A percentile compares a stretch with the other conserved stretches of the same genome.
Evolutionary conservation across 1,284 basidiomycete species (phyloP).

Genomic region (Chalciporus piperatoides): DNA sequence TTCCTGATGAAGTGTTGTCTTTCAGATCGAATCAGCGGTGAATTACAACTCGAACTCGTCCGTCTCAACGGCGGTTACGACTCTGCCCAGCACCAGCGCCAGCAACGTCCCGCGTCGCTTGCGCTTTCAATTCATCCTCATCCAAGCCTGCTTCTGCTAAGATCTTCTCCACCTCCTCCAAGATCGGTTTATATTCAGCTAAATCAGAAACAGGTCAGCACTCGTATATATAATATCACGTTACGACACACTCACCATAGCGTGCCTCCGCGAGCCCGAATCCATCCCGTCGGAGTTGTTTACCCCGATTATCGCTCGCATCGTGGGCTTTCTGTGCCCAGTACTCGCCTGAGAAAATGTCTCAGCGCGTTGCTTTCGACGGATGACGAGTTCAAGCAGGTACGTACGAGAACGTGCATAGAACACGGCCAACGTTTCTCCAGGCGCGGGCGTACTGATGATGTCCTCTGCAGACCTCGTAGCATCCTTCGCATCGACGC

Average conservation of each 20-base stretch:
- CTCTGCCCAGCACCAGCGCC: slow-evolving; percentile 37
- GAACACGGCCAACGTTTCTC: slow-evolving; percentile 85
- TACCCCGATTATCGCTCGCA: slow-evolving; percentile 68
- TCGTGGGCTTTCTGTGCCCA: slow-evolving; percentile 77
- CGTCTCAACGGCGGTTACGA: slow-evolving; percentile 47
- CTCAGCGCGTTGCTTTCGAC: not conserved
- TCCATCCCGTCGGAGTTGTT: slow-evolving; percentile 75
- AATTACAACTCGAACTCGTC: not conserved
- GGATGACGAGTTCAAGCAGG: not conserved
- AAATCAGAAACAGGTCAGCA: slow-evolving; percentile 10
- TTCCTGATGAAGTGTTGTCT: too few species aligned
- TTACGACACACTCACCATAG: slow-evolving; percentile 46
- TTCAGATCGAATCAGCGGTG: too few species aligned
- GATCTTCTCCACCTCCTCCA: slow-evolving; percentile 82
- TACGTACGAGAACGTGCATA: slow-evolving; percentile 75
- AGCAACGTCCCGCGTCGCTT: slow-evolving; percentile 31
- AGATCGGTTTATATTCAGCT: slow-evolving; percentile 73
- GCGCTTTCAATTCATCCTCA: slow-evolving; percentile 66
- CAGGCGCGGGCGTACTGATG: slow-evolving; percentile 80
- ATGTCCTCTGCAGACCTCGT: slow-evolving; percentile 68
- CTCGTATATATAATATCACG: not conserved
- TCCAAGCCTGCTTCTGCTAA: slow-evolving; percentile 84
- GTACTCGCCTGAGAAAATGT: slow-evolving; percentile 53
- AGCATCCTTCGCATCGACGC: slow-evolving; percentile 61
- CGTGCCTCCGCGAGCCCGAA: slow-evolving; percentile 69